Percentiles rank a stretch among this genome's conserved stretches.
These are phyloP conservation scores for Phialocephala subalpina DNA, from an alignment of 2,329 filamentous ascomycete genomes.

Conservation along the genomic window DNA sequence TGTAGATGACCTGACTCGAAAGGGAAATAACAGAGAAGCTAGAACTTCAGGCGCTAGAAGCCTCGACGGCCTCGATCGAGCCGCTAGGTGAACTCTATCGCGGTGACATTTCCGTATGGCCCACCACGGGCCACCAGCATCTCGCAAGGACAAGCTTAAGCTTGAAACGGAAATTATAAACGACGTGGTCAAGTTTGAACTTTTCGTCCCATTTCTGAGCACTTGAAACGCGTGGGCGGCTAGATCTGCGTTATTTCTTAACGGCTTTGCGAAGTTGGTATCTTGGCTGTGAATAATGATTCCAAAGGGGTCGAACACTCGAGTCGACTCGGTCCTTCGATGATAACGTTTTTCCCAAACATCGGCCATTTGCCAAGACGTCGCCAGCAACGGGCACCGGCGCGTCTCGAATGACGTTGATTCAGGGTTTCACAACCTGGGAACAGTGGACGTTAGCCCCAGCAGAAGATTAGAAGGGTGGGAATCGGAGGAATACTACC, in stretches of 20 bases:
- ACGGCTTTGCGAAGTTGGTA: background rate
- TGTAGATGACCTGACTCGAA: background rate
- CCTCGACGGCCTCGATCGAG: background rate
- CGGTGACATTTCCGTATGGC: background rate
- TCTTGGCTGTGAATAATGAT: background rate
- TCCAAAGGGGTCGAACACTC: background rate
- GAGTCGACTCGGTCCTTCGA: background rate
- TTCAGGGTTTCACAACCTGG: constrained; percentile 28
- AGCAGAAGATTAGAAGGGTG: constrained; percentile 21
- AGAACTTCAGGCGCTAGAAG: background rate
- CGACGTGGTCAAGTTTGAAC: background rate
- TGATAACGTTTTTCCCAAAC: background rate
- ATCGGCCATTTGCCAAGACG: background rate
- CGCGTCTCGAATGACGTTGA: constrained; percentile 27
- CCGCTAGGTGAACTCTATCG: background rate
- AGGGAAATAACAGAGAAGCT: constrained; percentile 10
- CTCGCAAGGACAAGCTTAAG: constrained; percentile 1
- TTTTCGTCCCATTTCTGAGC: background rate
- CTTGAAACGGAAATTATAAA: constrained; percentile 4
- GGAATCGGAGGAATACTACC: constrained; percentile 28
- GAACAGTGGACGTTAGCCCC: constrained; percentile 12
- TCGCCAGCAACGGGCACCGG: background rate
- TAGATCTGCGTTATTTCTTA: background rate
- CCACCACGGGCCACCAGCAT: background rate
- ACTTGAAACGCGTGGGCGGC: constrained; percentile 11